Evolutionary conservation across 2,329 filamentous ascomycete genomes (phyloP).

Genomic region (Graphilbum fragrans): DNA sequence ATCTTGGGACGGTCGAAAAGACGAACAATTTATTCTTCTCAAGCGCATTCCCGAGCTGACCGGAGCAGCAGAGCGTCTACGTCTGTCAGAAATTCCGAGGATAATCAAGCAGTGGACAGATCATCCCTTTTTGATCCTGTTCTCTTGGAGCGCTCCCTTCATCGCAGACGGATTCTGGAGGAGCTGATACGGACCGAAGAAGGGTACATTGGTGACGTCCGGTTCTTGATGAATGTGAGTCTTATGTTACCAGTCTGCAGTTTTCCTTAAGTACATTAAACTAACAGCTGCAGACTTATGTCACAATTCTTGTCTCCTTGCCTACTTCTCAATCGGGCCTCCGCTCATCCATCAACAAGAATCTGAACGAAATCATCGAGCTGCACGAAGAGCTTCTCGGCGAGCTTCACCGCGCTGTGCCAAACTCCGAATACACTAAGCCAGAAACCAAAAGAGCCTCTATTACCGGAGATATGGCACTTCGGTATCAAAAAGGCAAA

Average conservation of each 20-base stretch:
- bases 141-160: constrained; percentile 58
- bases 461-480: neutral
- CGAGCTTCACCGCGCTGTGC: constrained; percentile 59
- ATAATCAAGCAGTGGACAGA: constrained; percentile 49
- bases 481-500: constrained; percentile 30
- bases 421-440: constrained; percentile 52
- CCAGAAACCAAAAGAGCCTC: constrained; percentile 15
- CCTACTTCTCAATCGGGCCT: constrained; percentile 52
- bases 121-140: constrained; percentile 47
- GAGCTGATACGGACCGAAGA: constrained; percentile 82
- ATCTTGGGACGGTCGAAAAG: constrained; percentile 48
- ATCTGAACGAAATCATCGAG: constrained; percentile 66
- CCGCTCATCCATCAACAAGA: constrained; percentile 63
- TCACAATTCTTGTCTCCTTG: constrained; percentile 61
- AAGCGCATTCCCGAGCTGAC: constrained; percentile 45
- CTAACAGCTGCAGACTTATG: constrained; percentile 45
- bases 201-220: constrained; percentile 76
- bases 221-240: constrained; percentile 70
- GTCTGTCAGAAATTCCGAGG: constrained; percentile 49
- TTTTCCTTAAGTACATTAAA: neutral
- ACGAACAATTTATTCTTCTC: constrained; percentile 39
- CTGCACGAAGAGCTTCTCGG: constrained; percentile 73
- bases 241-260: neutral
- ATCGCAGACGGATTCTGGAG: constrained; percentile 68
- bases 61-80: constrained; percentile 51